A percentile compares a stretch with the other conserved stretches of the same genome.
Evolutionary conservation across 139 green algal genomes (phyloP).

Genomic region (Picochlorum sp.): DNA sequence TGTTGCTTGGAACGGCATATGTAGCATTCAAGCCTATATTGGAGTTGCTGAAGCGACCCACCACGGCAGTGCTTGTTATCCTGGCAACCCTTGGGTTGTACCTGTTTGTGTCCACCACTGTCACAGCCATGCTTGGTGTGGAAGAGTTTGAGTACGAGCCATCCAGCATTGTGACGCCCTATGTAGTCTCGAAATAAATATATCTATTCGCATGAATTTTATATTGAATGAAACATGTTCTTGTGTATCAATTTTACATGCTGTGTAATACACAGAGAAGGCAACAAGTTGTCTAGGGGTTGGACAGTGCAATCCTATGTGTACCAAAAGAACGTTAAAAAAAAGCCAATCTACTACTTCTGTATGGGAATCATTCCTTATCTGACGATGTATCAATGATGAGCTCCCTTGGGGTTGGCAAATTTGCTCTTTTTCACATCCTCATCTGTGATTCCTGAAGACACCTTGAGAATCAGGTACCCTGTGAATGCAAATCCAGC

Average conservation of each 20-base stretch:
- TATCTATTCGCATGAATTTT: too few relatives aligned
- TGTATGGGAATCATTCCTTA: too few relatives aligned
- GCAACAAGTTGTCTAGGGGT: too few relatives aligned
- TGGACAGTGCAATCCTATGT: too few relatives aligned
- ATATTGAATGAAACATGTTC: too few relatives aligned
- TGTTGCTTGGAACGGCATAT: slow-evolving; percentile 82
- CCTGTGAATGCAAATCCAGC: slow-evolving; percentile 30
- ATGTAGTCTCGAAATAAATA: background rate
- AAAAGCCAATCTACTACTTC: too few relatives aligned
- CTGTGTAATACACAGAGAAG: too few relatives aligned
- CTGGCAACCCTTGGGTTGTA: slow-evolving; percentile 27
- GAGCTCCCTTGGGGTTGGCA: slow-evolving; percentile 27
- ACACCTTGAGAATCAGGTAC: slow-evolving; percentile 31
- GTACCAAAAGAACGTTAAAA: too few relatives aligned
- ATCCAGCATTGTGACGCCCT: slow-evolving; percentile 26
- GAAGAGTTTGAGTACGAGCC: slow-evolving; percentile 37
- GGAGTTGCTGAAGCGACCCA: slow-evolving; percentile 56
- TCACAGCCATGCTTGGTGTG: slow-evolving; percentile 63
- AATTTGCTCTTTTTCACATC: slow-evolving; percentile 30
- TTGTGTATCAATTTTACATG: too few relatives aligned
- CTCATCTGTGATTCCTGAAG: slow-evolving; percentile 20
- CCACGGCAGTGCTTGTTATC: slow-evolving; percentile 49
- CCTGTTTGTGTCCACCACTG: slow-evolving; percentile 45
- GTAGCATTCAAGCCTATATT: slow-evolving; percentile 65
- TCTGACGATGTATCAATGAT: background rate